Percentiles rank a stretch among this genome's conserved stretches.
These are phyloP conservation scores for Ganoderma lingzhi DNA, from an alignment of 1,284 basidiomycete species.

Conservation along the genomic window DNA sequence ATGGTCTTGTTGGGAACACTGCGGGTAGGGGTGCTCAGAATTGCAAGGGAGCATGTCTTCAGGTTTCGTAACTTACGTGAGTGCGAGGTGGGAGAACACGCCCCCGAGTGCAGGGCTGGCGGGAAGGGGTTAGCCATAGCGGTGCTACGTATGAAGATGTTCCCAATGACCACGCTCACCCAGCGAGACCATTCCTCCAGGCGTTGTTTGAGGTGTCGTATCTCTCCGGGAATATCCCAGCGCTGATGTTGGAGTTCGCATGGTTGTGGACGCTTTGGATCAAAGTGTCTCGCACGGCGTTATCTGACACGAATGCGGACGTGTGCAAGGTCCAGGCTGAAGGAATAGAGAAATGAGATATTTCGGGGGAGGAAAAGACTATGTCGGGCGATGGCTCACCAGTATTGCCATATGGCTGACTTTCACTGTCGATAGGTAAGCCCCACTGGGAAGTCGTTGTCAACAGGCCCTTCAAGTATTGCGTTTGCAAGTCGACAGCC, in stretches of 20 bases:
- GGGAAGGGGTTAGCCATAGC: background rate
- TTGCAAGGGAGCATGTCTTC: background rate
- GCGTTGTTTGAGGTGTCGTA: slow-evolving; percentile 31
- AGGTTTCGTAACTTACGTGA: slow-evolving; percentile 20
- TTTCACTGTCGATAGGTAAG: slow-evolving; percentile 30
- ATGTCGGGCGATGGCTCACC: slow-evolving; percentile 19
- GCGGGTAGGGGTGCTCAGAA: background rate
- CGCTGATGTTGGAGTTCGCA: slow-evolving; percentile 34
- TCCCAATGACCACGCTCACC: slow-evolving; percentile 22
- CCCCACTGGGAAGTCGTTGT: slow-evolving; percentile 21
- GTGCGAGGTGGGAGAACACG: slow-evolving; percentile 34
- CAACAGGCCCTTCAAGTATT: slow-evolving; percentile 21
- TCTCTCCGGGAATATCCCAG: slow-evolving; percentile 28
- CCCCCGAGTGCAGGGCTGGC: slow-evolving; percentile 33
- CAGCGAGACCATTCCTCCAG: slow-evolving; percentile 24
- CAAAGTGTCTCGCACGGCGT: slow-evolving; percentile 31
- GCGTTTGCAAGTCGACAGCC: slow-evolving; percentile 20
- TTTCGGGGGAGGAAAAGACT: background rate
- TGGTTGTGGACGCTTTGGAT: slow-evolving; percentile 35
- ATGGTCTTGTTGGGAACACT: slow-evolving; percentile 33
- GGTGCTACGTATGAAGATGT: background rate
- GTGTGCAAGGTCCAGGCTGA: slow-evolving; percentile 40
- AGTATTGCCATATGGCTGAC: slow-evolving; percentile 21
- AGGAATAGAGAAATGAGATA: too few relatives aligned
- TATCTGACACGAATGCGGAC: slow-evolving; percentile 34